Conservation (phyloP, 2,329 filamentous ascomycete genomes). For the Thielaviopsis cerberus region DNA sequence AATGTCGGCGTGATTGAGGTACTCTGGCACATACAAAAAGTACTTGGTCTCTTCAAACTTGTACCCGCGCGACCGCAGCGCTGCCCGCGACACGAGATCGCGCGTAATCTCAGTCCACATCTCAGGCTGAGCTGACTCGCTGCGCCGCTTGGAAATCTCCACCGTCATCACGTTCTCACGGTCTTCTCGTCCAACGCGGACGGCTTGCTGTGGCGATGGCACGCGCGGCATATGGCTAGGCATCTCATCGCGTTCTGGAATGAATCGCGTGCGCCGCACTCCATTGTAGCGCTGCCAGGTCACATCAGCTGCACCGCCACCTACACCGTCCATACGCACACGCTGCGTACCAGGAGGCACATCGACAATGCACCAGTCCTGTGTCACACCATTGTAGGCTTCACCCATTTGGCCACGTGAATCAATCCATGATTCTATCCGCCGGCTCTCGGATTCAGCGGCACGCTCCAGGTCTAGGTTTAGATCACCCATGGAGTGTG, state of each 20-base stretch:
- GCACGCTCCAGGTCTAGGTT: constrained; percentile 28
- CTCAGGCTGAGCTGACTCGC: constrained; percentile 31
- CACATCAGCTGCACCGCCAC: constrained; percentile 57
- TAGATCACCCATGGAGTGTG: constrained; percentile 13
- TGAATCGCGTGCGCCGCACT: constrained; percentile 54
- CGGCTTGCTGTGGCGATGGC: constrained; percentile 11
- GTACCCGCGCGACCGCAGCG: constrained; percentile 69
- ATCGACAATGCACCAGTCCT: constrained; percentile 66
- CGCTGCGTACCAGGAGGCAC: constrained; percentile 68
- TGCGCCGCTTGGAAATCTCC: constrained; percentile 35
- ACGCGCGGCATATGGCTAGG: not conserved
- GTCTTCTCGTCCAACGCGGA: constrained; percentile 19
- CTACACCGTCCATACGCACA: constrained; percentile 63
- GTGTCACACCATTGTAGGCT: constrained; percentile 53
- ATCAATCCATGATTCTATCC: constrained; percentile 37
- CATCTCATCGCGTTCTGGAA: constrained; percentile 42
- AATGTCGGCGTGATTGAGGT: constrained; percentile 30
- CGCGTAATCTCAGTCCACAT: constrained; percentile 98
- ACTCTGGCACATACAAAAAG: constrained; percentile 86
- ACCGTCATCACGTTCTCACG: constrained; percentile 32
- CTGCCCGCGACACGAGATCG: constrained; percentile 70
- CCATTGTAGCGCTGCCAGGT: constrained; percentile 67
- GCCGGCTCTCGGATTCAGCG: constrained; percentile 30
- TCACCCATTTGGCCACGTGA: constrained; percentile 50
- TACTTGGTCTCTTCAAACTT: constrained; percentile 76